phyloP scores from a whole-genome alignment of 2,329 filamentous ascomycete species.

The Pezicula radicicola region DNA sequence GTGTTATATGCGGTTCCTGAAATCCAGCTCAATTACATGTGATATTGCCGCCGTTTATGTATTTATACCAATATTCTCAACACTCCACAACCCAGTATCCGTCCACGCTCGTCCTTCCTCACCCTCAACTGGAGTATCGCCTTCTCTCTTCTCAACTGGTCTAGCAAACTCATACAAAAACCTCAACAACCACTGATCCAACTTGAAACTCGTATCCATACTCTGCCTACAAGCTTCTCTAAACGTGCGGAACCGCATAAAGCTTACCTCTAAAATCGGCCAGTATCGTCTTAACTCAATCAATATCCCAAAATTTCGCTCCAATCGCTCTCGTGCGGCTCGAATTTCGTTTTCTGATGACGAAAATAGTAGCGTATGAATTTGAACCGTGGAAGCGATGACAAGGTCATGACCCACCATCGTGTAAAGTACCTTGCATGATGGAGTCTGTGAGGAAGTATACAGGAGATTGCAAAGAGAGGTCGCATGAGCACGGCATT shows the following conservation, averaged over 20 bases:
- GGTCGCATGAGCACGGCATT: constrained; percentile 37
- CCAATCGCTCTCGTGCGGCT: constrained; percentile 33
- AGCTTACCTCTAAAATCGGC: constrained; percentile 35
- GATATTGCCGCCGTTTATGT: not conserved
- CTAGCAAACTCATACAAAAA: constrained; percentile 32
- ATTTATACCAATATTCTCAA: not conserved
- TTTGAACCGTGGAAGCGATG: constrained; percentile 42
- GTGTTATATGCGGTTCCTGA: too few relatives aligned
- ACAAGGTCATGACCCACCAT: constrained; percentile 44
- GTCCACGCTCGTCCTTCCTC: not conserved
- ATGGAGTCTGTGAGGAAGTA: constrained; percentile 30
- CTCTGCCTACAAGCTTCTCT: constrained; percentile 37
- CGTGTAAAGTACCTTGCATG: constrained; percentile 39
- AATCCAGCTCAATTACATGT: too few relatives aligned
- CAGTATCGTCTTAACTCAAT: constrained; percentile 37
- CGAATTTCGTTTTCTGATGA: constrained; percentile 32
- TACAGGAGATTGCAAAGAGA: constrained; percentile 38
- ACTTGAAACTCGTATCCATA: constrained; percentile 33
- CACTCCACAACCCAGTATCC: not conserved
- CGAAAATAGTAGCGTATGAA: constrained; percentile 42
- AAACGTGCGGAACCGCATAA: constrained; percentile 37
- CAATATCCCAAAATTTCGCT: constrained; percentile 43
- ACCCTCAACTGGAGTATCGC: not conserved
- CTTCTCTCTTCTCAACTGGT: constrained; percentile 24
- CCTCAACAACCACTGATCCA: constrained; percentile 40